Evolutionary conservation across 768 basidiomycete species (phyloP), one percentile per base, ranked within the genome.

Genomic region (Hypholoma sublateritium): DNA sequence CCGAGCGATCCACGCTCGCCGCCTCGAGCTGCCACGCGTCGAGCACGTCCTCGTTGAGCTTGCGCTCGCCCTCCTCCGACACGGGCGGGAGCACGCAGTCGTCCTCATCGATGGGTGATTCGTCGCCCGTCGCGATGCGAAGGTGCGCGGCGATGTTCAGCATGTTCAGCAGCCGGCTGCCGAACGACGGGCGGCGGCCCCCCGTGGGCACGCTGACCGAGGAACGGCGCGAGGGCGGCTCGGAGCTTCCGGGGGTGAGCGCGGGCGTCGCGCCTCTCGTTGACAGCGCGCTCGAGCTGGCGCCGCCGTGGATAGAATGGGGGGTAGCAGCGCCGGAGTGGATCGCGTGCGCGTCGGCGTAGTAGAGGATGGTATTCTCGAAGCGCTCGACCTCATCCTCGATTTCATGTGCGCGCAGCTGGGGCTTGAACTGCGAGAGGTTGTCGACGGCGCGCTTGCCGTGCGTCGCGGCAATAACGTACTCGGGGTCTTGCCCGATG

Each of bases 371-470:
- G 56, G 76, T 78, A 62, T 83, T 75, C 67, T 89, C 87, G 60
- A 88, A 88, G 19, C 74, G 74, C n/a, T 77, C 72, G 2, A 87
- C 84, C 57, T 82, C 84, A 28, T 59, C 69, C 63, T 83, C 81
- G 76, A 87, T 81, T 68, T 86, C 80, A 68, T 84, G 76, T 19
- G 65, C 45, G 60, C 76, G 74, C 62, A 87, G 80, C 32, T 77
- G 67, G 0, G 85, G 85, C 64, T 82, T 84, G 75, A 85, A 84
- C 48, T 78, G 74, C 4, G 78, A 68, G 60, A 89, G 81, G 71
- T 90, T 91, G 74, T 90, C 88, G 65, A 87, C 77, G 11, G 88
- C 89, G 58, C 88, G 85, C 66, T 88, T 85, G 65, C 88, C 88
- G 68, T 91, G 88, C n/a, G 88, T 89, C 37, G 85, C 84, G 9